A percentile compares a stretch with the other conserved stretches of the same genome.
Conservation (phyloP, 805 yeast genomes). For the Metschnikowia picachoensis region DNA sequence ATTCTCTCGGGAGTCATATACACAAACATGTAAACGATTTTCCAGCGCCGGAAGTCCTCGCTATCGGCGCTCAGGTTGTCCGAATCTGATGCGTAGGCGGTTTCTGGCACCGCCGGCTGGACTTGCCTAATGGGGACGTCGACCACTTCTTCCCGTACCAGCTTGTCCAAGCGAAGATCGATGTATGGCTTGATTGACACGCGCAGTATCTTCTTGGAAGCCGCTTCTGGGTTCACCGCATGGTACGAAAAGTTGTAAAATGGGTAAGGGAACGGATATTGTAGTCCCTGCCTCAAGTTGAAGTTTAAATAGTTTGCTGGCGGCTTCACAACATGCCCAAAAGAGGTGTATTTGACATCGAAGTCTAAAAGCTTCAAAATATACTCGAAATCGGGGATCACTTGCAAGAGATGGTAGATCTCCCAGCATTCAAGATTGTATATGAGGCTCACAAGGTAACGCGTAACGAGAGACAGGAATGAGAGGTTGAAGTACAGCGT, state of each 20-base stretch:
- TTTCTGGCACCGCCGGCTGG: background rate
- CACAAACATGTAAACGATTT: conserved; percentile 7
- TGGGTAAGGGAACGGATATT: conserved; percentile 44
- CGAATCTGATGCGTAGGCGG: conserved; percentile 3
- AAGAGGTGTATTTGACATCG: conserved; percentile 33
- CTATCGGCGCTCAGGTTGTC: conserved; percentile 4
- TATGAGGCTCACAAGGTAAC: conserved; percentile 35
- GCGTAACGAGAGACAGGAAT: conserved; percentile 38
- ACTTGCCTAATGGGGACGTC: background rate
- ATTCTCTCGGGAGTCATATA: conserved; percentile 8
- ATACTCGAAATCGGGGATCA: conserved; percentile 31
- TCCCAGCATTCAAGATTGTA: conserved; percentile 43
- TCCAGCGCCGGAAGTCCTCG: conserved; percentile 8
- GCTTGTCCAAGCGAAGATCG: conserved; percentile 31
- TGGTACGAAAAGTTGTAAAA: conserved; percentile 44
- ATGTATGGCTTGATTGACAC: conserved; percentile 33
- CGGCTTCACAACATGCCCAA: conserved; percentile 38
- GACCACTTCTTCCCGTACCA: background rate
- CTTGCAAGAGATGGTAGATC: conserved; percentile 35
- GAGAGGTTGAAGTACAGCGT: conserved; percentile 36
- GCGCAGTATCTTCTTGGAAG: conserved; percentile 23
- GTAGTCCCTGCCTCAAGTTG: conserved; percentile 38
- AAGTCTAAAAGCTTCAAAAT: conserved; percentile 33
- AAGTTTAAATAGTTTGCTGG: conserved; percentile 36
- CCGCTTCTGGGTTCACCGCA: conserved; percentile 26